phyloP scores from a whole-genome alignment of 2,329 filamentous ascomycete genomes.

The Aspergillus quadrilineatus region DNA sequence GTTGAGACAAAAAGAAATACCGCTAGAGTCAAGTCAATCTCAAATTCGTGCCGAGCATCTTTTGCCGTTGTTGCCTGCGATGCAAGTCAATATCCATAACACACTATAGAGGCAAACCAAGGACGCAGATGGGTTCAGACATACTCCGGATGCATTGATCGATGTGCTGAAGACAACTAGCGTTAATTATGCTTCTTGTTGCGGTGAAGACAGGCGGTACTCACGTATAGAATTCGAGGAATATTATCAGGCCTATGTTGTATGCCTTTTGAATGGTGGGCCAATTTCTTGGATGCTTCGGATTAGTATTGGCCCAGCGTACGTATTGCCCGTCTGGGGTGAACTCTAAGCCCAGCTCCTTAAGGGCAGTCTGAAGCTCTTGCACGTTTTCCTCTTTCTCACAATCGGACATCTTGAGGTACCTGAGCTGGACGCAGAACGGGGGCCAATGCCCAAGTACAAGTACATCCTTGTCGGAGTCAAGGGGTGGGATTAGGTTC shows the following conservation, averaged over 20 bases:
- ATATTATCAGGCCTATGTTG: constrained; percentile 24
- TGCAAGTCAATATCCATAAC: not conserved
- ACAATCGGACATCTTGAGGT: constrained; percentile 10
- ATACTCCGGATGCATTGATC: constrained; percentile 16
- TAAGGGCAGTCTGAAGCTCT: not conserved
- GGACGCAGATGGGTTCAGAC: not conserved
- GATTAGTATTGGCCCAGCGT: constrained; percentile 19
- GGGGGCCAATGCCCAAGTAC: not conserved
- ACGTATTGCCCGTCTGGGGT: constrained; percentile 17
- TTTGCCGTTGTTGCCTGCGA: constrained; percentile 19
- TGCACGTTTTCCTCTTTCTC: constrained; percentile 8
- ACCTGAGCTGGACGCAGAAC: not conserved
- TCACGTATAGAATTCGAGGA: constrained; percentile 27
- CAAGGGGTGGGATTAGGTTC: constrained; percentile 7
- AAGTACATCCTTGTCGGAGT: constrained; percentile 8
- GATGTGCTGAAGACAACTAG: constrained; percentile 9
- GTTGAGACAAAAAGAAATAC: constrained; percentile 22
- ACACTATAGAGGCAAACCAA: not conserved
- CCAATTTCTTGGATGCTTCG: constrained; percentile 27
- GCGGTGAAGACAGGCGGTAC: not conserved
- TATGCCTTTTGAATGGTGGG: constrained; percentile 20
- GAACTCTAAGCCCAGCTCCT: constrained; percentile 18
- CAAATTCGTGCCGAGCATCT: constrained; percentile 16
- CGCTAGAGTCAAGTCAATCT: constrained; percentile 15
- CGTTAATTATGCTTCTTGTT: not conserved